Percentiles rank a stretch among this genome's conserved stretches.
phyloP scores from a whole-genome alignment of 2,329 filamentous ascomycete species.

The Juglanconis oblonga region DNA sequence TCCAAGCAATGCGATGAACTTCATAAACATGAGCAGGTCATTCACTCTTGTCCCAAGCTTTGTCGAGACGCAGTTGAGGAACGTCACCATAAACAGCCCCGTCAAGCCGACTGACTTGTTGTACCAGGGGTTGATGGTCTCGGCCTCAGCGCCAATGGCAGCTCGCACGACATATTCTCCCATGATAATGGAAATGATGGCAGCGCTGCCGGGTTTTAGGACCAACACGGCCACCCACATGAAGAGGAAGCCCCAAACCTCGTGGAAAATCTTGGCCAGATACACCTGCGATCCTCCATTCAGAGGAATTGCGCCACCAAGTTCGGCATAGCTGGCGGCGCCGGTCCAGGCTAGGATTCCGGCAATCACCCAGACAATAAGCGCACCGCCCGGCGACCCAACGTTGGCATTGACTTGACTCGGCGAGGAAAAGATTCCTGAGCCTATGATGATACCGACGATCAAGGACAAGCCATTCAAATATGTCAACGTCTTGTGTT shows the following conservation, averaged over 20 bases:
- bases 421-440: conserved; percentile 92
- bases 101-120: conserved; percentile 82
- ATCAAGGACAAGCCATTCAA: conserved; percentile 90
- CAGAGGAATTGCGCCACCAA: conserved; percentile 91
- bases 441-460: conserved; percentile 90
- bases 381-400: conserved; percentile 82
- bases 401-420: conserved; percentile 90
- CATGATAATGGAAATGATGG: conserved; percentile 97
- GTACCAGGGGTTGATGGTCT: conserved; percentile 79
- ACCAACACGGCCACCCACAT: conserved; percentile 95
- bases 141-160: conserved; percentile 80
- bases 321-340: conserved; percentile 89
- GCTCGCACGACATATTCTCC: conserved; percentile 95
- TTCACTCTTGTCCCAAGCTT: conserved; percentile 82
- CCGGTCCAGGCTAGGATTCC: conserved; percentile 96
- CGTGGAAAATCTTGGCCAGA: conserved; percentile 92
- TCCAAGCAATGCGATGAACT: conserved; percentile 84
- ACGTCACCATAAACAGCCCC: conserved; percentile 73
- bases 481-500: conserved; percentile 93
- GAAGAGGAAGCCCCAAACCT: conserved; percentile 89
- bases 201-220: conserved; percentile 86
- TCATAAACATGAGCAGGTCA: conserved; percentile 94
- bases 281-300: conserved; percentile 96
- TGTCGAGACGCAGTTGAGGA: conserved; percentile 89
- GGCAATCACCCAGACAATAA: conserved; percentile 89